Evolutionary conservation across 163 green algal species (phyloP).

Genomic region (Chlorella variabilis): DNA sequence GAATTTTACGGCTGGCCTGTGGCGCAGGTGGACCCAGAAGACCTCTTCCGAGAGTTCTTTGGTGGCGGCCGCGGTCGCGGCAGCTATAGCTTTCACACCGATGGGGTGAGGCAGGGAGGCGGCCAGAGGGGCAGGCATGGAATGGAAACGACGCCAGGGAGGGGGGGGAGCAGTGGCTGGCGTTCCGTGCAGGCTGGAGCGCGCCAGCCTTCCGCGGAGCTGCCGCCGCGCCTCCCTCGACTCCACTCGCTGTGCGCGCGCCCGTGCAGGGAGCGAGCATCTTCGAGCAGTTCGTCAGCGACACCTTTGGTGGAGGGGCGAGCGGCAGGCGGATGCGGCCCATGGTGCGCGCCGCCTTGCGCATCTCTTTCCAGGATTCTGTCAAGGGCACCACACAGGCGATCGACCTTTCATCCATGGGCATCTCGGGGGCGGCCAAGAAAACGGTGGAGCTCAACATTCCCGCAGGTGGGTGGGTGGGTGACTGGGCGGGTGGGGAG

Average conservation of each 20-base stretch:
- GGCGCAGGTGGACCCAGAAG: constrained; percentile 48
- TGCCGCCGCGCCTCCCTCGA: too few relatives aligned
- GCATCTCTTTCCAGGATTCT: constrained; percentile 77
- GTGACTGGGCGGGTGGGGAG: too few relatives aligned
- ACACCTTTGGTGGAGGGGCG: constrained; percentile 40
- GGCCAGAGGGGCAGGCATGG: not conserved
- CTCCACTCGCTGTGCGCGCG: too few relatives aligned
- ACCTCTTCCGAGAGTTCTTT: constrained; percentile 83
- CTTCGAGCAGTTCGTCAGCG: too few relatives aligned
- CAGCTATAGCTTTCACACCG: constrained; percentile 1
- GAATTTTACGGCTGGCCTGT: too few relatives aligned
- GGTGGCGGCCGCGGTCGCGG: constrained; percentile 32
- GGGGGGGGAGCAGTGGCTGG: constrained; percentile 6
- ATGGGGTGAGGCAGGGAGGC: too few relatives aligned
- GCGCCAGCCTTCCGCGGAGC: too few relatives aligned
- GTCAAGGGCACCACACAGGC: constrained; percentile 49
- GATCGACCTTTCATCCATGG: constrained; percentile 52
- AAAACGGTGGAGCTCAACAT: constrained; percentile 73
- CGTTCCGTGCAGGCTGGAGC: too few relatives aligned
- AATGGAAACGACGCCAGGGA: constrained; percentile 1
- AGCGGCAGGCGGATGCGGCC: constrained; percentile 15
- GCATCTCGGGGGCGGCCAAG: not conserved
- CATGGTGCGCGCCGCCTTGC: constrained; percentile 36
- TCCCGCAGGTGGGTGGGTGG: constrained; percentile 55
- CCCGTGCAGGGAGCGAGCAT: constrained; percentile 36